A percentile compares a stretch with the other conserved stretches of the same genome.
Conservation (phyloP, 2,329 filamentous ascomycete species). For the Elsinoe perseae region DNA sequence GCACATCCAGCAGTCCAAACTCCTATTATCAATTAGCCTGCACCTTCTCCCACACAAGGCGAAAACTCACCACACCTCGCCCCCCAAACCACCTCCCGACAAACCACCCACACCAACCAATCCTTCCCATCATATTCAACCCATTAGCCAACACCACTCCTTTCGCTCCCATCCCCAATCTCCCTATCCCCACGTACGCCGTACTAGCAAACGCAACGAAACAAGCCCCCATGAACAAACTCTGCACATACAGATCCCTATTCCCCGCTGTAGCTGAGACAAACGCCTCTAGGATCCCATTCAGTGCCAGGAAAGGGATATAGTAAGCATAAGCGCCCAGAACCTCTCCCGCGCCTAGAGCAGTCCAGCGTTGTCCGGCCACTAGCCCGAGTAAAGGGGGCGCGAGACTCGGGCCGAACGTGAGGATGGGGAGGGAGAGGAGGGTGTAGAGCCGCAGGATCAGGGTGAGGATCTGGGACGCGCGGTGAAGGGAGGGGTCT, state of each 20-base stretch:
- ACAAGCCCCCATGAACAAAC: conserved; percentile 75
- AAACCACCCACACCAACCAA: conserved; percentile 70
- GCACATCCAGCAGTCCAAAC: conserved; percentile 24
- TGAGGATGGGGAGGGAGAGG: conserved; percentile 59
- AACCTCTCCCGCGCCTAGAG: conserved; percentile 62
- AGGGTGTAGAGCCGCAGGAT: conserved; percentile 68
- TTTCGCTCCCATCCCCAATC: conserved; percentile 61
- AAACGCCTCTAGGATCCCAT: conserved; percentile 87
- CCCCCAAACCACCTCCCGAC: conserved; percentile 56
- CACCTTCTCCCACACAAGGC: neutral
- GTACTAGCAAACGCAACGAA: conserved; percentile 66
- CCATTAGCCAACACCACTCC: conserved; percentile 82
- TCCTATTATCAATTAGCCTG: conserved; percentile 16
- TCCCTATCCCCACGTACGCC: conserved; percentile 66
- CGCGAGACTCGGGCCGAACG: conserved; percentile 67
- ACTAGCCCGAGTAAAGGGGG: conserved; percentile 66
- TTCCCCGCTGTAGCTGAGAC: conserved; percentile 78
- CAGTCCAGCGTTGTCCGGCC: conserved; percentile 69
- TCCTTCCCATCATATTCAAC: conserved; percentile 82
- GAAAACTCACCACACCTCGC: conserved; percentile 31
- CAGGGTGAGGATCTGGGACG: conserved; percentile 47
- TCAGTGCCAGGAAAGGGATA: conserved; percentile 83
- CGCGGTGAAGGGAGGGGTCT: conserved; percentile 32
- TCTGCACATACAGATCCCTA: conserved; percentile 66
- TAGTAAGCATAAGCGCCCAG: conserved; percentile 83